A percentile compares a stretch with the other conserved stretches of the same genome.
These are phyloP conservation scores for Scenedesmus sp. DNA, from an alignment of 163 green algal genomes.

Conservation along the genomic window DNA sequence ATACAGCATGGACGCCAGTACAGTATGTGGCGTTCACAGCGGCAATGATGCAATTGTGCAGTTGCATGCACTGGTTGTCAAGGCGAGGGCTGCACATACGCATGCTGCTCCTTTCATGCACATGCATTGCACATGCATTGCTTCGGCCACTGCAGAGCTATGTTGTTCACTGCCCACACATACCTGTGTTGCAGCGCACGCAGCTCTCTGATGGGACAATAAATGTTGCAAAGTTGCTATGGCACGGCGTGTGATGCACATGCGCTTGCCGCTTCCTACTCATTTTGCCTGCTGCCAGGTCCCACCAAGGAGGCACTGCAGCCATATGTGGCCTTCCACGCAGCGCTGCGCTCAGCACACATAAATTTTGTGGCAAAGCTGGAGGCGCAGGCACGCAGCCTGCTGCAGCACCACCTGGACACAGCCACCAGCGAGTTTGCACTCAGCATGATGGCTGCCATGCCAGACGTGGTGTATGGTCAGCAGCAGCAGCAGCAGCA, in stretches of 20 bases:
- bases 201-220: not conserved
- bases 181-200: no score
- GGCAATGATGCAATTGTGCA: no score
- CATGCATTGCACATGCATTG: no score
- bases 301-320: slow-evolving; percentile 71
- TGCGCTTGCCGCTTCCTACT: not conserved
- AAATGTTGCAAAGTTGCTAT: not conserved
- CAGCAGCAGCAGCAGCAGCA: slow-evolving; percentile 38
- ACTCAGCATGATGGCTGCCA: slow-evolving; percentile 67
- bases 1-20: not conserved
- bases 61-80: no score
- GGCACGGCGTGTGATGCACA: not conserved
- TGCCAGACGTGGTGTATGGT: slow-evolving; percentile 42
- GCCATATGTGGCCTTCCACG: slow-evolving; percentile 86
- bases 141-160: no score
- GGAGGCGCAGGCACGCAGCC: slow-evolving; percentile 72
- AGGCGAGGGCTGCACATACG: no score
- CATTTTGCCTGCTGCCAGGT: slow-evolving; percentile 49
- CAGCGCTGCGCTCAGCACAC: slow-evolving; percentile 81
- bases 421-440: slow-evolving; percentile 86
- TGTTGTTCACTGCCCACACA: no score
- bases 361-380: slow-evolving; percentile 78
- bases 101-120: no score
- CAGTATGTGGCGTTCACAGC: no score
- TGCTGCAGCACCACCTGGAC: slow-evolving; percentile 87